A percentile compares a stretch with the other conserved stretches of the same genome.
Conservation (phyloP, 768 basidiomycete genomes). For the Lactifluus hygrophoroides region DNA sequence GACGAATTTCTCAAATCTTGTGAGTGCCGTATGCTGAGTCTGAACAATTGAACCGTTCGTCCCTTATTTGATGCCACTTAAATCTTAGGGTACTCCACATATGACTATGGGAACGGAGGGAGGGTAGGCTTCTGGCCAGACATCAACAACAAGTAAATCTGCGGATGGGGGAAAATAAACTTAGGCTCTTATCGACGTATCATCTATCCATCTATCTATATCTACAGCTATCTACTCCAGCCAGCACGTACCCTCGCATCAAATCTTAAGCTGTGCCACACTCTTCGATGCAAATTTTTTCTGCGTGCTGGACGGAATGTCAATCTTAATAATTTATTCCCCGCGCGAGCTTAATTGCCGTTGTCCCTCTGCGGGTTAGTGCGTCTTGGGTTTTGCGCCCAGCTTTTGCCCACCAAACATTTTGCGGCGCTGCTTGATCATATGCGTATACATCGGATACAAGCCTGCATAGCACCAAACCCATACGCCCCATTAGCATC, state of each 20-base stretch:
- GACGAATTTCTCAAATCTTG: conserved; percentile 63
- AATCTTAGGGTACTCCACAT: conserved; percentile 49
- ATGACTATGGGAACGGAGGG: conserved; percentile 46
- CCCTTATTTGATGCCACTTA: not conserved
- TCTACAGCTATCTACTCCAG: no score
- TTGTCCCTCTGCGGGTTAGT: not conserved
- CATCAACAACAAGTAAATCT: conserved; percentile 33
- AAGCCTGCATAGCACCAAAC: conserved; percentile 29
- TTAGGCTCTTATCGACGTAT: not conserved
- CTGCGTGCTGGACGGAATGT: no score
- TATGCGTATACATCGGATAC: conserved; percentile 50
- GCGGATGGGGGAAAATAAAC: not conserved
- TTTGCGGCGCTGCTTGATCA: conserved; percentile 49
- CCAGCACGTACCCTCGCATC: not conserved
- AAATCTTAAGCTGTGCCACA: not conserved
- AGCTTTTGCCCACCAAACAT: conserved; percentile 38
- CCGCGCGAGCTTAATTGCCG: not conserved
- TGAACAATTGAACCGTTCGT: not conserved
- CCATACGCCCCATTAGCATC: not conserved
- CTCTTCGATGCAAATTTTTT: not conserved
- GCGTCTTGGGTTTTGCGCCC: conserved; percentile 31
- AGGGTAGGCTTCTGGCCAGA: conserved; percentile 53
- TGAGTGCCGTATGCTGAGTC: conserved; percentile 26
- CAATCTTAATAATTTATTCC: not conserved
- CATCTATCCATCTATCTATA: not conserved